Percentiles rank a stretch among this genome's conserved stretches.
Conservation (phyloP, 805 yeast genomes). For the Wickerhamomyces silvicola region DNA sequence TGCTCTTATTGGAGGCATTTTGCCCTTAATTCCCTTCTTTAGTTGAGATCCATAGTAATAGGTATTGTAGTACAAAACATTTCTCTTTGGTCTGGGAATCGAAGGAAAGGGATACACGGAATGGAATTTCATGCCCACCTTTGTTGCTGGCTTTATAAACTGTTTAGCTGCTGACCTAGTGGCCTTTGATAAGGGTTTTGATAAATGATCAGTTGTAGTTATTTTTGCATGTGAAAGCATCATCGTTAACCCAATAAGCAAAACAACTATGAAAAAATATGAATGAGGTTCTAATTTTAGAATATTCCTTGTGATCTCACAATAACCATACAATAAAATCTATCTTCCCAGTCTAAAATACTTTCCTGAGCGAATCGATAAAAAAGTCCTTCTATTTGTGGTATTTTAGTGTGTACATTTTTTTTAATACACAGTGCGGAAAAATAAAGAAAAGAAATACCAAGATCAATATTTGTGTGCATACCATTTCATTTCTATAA, state of each 20-base stretch:
- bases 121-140: constrained; percentile 13
- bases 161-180: constrained; percentile 5
- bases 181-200: constrained; percentile 4
- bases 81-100: constrained; percentile 52
- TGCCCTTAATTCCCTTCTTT: constrained; percentile 23
- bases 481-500: no score
- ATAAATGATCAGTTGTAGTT: constrained; percentile 5
- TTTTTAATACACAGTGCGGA: no score
- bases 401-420: no score
- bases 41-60: constrained; percentile 30
- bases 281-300: no score
- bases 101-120: constrained; percentile 39
- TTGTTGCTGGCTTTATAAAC: background rate
- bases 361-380: no score
- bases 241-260: background rate
- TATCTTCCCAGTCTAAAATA: no score
- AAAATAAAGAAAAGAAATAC: no score
- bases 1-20: constrained; percentile 22
- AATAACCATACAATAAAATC: no score
- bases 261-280: no score
- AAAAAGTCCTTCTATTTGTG: no score
- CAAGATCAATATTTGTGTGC: no score
- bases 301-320: no score
- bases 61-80: constrained; percentile 42
- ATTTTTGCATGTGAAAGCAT: constrained; percentile 20